These are phyloP conservation scores for Prunus padus DNA, from an alignment of 306 rosid genomes.

Conservation along the genomic window DNA sequence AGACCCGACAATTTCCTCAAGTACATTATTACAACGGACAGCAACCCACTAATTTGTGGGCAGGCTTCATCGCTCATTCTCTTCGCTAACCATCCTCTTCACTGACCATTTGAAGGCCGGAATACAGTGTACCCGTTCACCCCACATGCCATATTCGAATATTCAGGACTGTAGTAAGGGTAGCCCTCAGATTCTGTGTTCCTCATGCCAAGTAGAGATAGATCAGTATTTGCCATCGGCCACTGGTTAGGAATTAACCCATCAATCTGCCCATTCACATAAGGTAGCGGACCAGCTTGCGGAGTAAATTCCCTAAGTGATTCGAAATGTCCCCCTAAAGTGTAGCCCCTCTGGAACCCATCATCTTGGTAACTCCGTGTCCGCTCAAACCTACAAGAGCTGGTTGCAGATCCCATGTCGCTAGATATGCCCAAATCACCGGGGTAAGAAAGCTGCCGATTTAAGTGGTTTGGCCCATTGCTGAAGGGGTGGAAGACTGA, in stretches of 20 bases:
- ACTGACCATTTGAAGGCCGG: constrained; percentile 84
- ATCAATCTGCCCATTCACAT: constrained; percentile 73
- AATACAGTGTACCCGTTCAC: constrained; percentile 72
- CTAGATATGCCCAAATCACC: constrained; percentile 54
- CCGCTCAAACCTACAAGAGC: constrained; percentile 82
- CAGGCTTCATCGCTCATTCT: constrained; percentile 19
- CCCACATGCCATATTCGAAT: constrained; percentile 60
- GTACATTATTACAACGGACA: constrained; percentile 64
- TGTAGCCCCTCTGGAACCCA: constrained; percentile 56
- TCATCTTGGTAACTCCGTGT: constrained; percentile 76
- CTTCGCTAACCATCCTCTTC: constrained; percentile 20
- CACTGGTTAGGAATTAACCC: constrained; percentile 71
- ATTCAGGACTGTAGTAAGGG: constrained; percentile 63
- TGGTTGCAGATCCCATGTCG: constrained; percentile 62
- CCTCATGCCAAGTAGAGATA: constrained; percentile 58
- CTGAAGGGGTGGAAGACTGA: constrained; percentile 40
- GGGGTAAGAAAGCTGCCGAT: constrained; percentile 74
- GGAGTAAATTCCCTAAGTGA: constrained; percentile 55
- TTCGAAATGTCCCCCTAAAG: constrained; percentile 52
- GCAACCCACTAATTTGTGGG: constrained; percentile 38
- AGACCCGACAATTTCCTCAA: constrained; percentile 55
- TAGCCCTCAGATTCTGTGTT: constrained; percentile 49
- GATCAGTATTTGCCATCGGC: constrained; percentile 62
- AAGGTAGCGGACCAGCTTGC: constrained; percentile 43
- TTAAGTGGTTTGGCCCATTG: constrained; percentile 53